phyloP scores from a whole-genome alignment of 768 basidiomycete species.

The Tylopilus cervinicoccineus region DNA sequence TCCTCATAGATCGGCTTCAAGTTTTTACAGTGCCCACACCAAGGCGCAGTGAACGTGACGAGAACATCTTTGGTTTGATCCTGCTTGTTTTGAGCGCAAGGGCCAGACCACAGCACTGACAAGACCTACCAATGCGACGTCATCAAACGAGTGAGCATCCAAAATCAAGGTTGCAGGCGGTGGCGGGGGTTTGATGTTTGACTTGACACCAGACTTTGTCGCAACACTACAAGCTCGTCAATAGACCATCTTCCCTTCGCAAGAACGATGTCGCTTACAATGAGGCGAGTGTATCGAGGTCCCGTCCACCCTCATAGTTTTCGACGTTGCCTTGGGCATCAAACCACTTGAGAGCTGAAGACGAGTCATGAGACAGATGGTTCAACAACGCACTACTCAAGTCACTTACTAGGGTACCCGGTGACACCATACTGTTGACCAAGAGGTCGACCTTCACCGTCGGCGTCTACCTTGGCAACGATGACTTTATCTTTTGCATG shows the following conservation, averaged over 20 bases:
- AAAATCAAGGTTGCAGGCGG: conserved; percentile 67
- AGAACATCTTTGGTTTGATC: conserved; percentile 76
- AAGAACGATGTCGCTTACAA: conserved; percentile 51
- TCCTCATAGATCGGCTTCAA: conserved; percentile 86
- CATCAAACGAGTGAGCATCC: conserved; percentile 69
- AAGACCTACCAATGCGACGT: conserved; percentile 58
- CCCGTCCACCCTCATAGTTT: conserved; percentile 74
- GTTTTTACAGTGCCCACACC: conserved; percentile 95
- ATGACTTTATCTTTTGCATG: conserved; percentile 78
- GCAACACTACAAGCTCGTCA: conserved; percentile 51
- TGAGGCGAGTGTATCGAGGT: conserved; percentile 67
- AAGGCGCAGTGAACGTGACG: conserved; percentile 79
- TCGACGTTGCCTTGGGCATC: conserved; percentile 60
- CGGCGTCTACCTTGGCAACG: conserved; percentile 91
- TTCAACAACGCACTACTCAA: neutral
- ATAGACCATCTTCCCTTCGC: neutral
- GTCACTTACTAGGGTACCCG: conserved; percentile 77
- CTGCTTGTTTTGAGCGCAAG: conserved; percentile 29
- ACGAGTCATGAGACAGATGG: conserved; percentile 7
- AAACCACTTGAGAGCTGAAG: conserved; percentile 88
- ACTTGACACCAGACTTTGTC: conserved; percentile 73
- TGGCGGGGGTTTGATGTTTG: conserved; percentile 83
- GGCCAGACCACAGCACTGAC: neutral
- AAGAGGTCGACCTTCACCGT: conserved; percentile 75
- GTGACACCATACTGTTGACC: conserved; percentile 77